Conservation (phyloP, 306 rosid genomes). For the Vigna hirtella region DNA sequence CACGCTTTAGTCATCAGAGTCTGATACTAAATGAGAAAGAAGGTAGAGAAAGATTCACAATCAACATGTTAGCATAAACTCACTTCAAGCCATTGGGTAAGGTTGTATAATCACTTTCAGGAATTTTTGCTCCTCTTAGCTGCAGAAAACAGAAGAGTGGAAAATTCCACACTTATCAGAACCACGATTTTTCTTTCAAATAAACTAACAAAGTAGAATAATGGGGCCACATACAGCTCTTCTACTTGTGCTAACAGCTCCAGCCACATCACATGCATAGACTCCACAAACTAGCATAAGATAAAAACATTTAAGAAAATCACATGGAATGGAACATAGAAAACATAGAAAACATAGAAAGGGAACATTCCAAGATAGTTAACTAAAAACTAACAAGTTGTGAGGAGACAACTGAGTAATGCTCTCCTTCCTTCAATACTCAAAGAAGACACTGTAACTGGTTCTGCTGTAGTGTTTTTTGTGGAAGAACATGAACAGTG, state of each 20-base stretch:
- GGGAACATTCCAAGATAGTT: neutral
- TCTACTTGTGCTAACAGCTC: constrained; percentile 66
- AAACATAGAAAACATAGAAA: constrained; percentile 1
- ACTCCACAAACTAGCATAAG: constrained; percentile 53
- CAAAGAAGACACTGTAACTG: constrained; percentile 48
- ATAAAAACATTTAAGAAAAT: neutral
- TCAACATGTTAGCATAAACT: constrained; percentile 47
- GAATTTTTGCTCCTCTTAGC: constrained; percentile 72
- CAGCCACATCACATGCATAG: constrained; percentile 55
- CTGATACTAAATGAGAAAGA: constrained; percentile 1
- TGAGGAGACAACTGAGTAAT: constrained; percentile 66
- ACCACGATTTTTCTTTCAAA: constrained; percentile 2
- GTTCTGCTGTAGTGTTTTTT: constrained; percentile 41
- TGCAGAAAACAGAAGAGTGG: constrained; percentile 34
- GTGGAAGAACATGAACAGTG: constrained; percentile 60
- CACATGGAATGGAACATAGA: constrained; percentile 5
- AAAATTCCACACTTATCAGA: constrained; percentile 14
- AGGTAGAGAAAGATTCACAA: constrained; percentile 34
- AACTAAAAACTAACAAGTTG: constrained; percentile 70
- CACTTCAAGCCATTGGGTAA: constrained; percentile 93
- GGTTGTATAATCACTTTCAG: constrained; percentile 85
- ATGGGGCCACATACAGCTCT: constrained; percentile 53
- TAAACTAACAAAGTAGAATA: neutral
- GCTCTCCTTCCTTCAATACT: constrained; percentile 77
- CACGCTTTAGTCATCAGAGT: neutral